These are phyloP conservation scores for Zopfochytrium polystomum DNA, from an alignment of 371 early-diverging fungal species.

Conservation along the genomic window DNA sequence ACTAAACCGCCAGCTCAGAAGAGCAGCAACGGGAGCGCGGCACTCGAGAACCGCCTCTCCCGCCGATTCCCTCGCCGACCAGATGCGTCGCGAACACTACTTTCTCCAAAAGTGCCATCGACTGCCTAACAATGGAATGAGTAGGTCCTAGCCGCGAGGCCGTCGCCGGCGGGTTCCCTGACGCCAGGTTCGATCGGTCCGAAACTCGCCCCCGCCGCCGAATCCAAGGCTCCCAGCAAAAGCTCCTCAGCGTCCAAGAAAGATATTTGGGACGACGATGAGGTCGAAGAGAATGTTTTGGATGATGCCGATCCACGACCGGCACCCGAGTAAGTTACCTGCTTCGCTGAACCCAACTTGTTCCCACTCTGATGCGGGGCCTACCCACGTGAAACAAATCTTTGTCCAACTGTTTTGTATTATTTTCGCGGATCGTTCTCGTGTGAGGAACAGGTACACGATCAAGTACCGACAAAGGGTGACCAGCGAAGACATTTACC, in stretches of 20 bases:
- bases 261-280: conserved; percentile 40
- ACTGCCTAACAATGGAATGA: no score
- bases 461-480: conserved; percentile 35
- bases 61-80: no score
- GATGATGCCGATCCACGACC: conserved; percentile 28
- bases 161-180: no score
- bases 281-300: conserved; percentile 21
- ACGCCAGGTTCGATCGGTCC: conserved; percentile 24
- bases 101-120: no score
- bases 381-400: neutral
- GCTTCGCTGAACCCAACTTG: no score
- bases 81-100: no score
- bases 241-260: no score
- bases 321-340: conserved; percentile 25
- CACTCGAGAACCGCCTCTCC: no score
- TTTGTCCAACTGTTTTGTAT: neutral
- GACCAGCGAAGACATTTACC: conserved; percentile 37
- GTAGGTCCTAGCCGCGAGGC: no score
- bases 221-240: conserved; percentile 2
- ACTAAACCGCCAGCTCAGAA: no score
- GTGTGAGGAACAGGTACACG: conserved; percentile 19
- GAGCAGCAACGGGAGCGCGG: no score
- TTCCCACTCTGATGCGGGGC: neutral
- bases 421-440: neutral
- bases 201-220: neutral